These are phyloP conservation scores for Aspergillus sp. DNA, from an alignment of 2,329 filamentous ascomycete species.

Conservation along the genomic window DNA sequence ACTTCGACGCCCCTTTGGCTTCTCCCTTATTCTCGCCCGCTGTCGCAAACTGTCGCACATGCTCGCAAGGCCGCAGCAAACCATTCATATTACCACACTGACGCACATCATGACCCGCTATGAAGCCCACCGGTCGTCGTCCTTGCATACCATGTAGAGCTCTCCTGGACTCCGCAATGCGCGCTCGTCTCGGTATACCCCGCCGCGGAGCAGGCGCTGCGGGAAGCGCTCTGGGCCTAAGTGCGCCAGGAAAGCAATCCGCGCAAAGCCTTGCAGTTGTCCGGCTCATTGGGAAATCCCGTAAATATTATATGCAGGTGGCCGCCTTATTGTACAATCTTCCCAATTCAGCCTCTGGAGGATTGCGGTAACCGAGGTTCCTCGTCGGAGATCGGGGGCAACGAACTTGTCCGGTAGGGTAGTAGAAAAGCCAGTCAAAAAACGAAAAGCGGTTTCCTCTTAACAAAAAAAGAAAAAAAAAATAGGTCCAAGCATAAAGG, in stretches of 20 bases:
- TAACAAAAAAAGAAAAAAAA: neutral
- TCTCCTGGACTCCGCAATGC: constrained; percentile 13
- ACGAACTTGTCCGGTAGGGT: no score
- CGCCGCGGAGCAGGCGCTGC: neutral
- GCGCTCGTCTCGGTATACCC: constrained; percentile 6
- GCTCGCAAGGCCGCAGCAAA: neutral
- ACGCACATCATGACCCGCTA: neutral
- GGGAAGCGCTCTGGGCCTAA: constrained; percentile 8
- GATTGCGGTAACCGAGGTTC: neutral
- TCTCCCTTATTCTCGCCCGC: constrained; percentile 1
- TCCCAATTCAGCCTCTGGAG: neutral
- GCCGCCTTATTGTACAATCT: neutral
- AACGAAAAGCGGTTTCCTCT: neutral
- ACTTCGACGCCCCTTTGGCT: neutral
- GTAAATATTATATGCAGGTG: neutral
- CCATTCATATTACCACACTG: neutral
- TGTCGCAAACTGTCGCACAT: constrained; percentile 13
- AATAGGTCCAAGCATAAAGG: neutral
- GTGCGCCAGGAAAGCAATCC: constrained; percentile 21
- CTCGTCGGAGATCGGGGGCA: neutral
- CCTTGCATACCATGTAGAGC: constrained; percentile 8
- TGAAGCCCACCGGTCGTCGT: constrained; percentile 1
- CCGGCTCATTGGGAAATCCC: constrained; percentile 19
- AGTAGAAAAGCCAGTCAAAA: neutral
- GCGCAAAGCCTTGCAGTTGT: constrained; percentile 25